Percentiles rank a stretch among this genome's conserved stretches.
Conservation (phyloP, 805 yeast species). For the Kuraishia capsulata region DNA sequence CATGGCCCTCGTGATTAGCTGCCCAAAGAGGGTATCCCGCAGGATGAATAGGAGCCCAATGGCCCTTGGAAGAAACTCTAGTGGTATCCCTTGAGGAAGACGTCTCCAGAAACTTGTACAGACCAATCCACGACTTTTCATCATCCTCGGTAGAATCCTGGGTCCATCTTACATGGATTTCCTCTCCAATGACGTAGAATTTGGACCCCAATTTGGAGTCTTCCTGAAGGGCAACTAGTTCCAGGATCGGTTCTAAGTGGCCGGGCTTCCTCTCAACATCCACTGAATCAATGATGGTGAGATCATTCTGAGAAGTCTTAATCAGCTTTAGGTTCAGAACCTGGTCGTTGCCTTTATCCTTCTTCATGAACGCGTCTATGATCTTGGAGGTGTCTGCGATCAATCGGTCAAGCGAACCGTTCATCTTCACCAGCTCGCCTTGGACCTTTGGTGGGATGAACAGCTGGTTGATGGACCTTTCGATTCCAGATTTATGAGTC, state of each 20-base stretch:
- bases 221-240: conserved; percentile 11
- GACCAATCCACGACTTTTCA: conserved; percentile 65
- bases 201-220: conserved; percentile 5
- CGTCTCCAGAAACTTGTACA: conserved; percentile 56
- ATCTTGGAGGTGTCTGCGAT: conserved; percentile 28
- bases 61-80: conserved; percentile 50
- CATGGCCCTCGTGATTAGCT: neutral
- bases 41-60: conserved; percentile 46
- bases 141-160: conserved; percentile 15
- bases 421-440: conserved; percentile 10
- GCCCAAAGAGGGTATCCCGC: conserved; percentile 19
- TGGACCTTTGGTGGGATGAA: conserved; percentile 11
- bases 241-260: conserved; percentile 20
- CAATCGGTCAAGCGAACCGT: conserved; percentile 28
- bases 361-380: conserved; percentile 36
- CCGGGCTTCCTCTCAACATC: conserved; percentile 19
- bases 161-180: conserved; percentile 45
- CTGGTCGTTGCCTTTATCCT: neutral
- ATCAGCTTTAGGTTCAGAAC: conserved; percentile 1
- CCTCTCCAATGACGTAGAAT: conserved; percentile 38
- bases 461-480: conserved; percentile 20
- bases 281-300: conserved; percentile 7
- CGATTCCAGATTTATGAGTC: conserved; percentile 41
- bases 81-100: conserved; percentile 48
- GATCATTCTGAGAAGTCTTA: neutral